Base-by-base conservation (phyloP, 371 early-diverging fungal genomes). In the Mortierella sp. region DNA sequence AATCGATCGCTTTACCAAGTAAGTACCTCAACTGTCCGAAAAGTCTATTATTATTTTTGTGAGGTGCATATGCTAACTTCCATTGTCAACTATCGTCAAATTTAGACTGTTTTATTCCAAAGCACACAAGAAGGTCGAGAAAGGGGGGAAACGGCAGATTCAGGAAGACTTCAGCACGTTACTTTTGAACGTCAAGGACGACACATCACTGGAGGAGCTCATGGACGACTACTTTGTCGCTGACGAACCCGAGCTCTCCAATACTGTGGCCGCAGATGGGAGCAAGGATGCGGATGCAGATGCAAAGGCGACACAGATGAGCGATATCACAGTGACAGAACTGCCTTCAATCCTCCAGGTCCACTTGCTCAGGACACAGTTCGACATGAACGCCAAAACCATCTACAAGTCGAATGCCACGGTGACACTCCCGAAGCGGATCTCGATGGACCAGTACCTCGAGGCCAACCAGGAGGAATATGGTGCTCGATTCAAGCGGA, bases 281-380 rank as follows among this genome's bases (percentile, higher is more conserved):
- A 40, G n/a, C 47, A 66, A 66, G 34, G 45, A 66, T 29, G 34
- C 4, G n/a, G 43, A 44, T n/a, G n/a, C n/a, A 45, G 66, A 66
- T 9, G 29, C 31, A 0, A 48, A 44, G 19, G 19, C 43, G 3
- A 64, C 22, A 10, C 31, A n/a, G 3, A 19, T 29, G 34, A 76
- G 80, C 72, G 74, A 79, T 7, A 77, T 82, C 1, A 85, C 74
- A 8, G 66, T 80, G 31, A 64, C 79, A 37, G 68, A 71, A 37
- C 45, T 71, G 1, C 90, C 90, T n/a, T 87, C 89, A 0, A 77
- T 90, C 22, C 71, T 90, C 31, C 88, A 86, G 29, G 78, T 90
- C 40, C 88, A 89, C 31, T 63, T 89, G 44, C 82, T 84, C 75
- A 74, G 89, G 4, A 85, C 87, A 29, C 89, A 86, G 66, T 90